A percentile compares a stretch with the other conserved stretches of the same genome.
These are phyloP conservation scores for Aspergillus olivimuriae DNA, from an alignment of 495 filamentous ascomycete species.

Conservation along the genomic window DNA sequence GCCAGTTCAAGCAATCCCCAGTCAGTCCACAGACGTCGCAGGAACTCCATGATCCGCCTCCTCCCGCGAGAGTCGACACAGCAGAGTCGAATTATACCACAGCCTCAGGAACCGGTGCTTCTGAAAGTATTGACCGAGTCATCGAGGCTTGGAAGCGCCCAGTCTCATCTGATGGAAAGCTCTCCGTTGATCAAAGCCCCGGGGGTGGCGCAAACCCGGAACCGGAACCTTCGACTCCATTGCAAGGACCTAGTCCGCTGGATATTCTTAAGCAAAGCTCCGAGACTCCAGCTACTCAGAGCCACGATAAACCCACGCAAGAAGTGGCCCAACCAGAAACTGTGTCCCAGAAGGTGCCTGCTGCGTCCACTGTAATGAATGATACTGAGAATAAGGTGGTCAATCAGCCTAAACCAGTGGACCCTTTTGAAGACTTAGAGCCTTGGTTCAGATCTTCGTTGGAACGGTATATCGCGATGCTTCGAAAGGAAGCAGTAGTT, in stretches of 20 bases:
- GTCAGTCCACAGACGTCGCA: background rate
- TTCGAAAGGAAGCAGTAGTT: conserved; percentile 46
- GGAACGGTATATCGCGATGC: conserved; percentile 45
- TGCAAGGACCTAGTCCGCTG: conserved; percentile 11
- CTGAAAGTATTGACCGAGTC: conserved; percentile 38
- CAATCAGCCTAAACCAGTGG: conserved; percentile 14
- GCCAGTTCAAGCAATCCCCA: conserved; percentile 19
- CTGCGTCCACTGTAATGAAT: background rate
- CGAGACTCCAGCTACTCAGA: conserved; percentile 2
- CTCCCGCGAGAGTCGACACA: conserved; percentile 24
- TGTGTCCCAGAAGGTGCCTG: too few relatives aligned
- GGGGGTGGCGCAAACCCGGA: background rate
- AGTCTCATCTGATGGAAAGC: conserved; percentile 14
- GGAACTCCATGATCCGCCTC: conserved; percentile 1
- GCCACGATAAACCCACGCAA: background rate
- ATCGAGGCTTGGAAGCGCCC: conserved; percentile 39
- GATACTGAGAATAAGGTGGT: conserved; percentile 4
- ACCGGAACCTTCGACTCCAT: conserved; percentile 1
- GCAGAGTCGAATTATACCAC: conserved; percentile 17
- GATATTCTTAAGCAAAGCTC: conserved; percentile 10
- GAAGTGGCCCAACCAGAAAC: background rate
- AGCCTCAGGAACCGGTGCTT: conserved; percentile 17
- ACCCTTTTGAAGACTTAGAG: conserved; percentile 45
- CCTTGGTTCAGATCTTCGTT: conserved; percentile 49
- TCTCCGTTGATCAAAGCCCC: background rate